These are phyloP conservation scores for Cardamine occulta DNA, from an alignment of 345 rosid genomes.

Conservation along the genomic window DNA sequence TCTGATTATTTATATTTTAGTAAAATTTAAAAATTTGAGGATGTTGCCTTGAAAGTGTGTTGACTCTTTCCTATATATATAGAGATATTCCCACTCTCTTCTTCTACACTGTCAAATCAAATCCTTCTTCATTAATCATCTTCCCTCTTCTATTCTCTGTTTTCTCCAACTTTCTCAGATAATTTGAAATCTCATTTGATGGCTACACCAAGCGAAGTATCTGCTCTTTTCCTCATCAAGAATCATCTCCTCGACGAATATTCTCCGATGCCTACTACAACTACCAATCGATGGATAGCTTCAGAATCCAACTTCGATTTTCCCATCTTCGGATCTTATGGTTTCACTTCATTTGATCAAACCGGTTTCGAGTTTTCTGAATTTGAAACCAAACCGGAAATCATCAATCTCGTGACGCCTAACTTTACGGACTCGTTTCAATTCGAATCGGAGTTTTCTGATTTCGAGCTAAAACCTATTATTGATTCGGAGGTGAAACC, in stretches of 20 bases:
- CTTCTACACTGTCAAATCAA: conserved; percentile 36
- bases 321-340: conserved; percentile 28
- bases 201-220: conserved; percentile 49
- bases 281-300: conserved; percentile 32
- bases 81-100: conserved; percentile 14
- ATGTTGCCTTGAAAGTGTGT: conserved; percentile 34
- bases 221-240: conserved; percentile 56
- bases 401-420: conserved; percentile 46
- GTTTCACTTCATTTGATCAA: conserved; percentile 28
- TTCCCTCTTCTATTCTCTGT: conserved; percentile 10
- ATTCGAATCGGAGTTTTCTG: conserved; percentile 41
- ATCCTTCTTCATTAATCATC: not conserved
- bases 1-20: not conserved
- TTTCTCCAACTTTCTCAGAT: not conserved
- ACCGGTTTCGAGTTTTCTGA: conserved; percentile 36
- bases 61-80: conserved; percentile 29
- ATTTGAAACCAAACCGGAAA: conserved; percentile 52
- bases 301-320: conserved; percentile 42
- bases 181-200: conserved; percentile 7
- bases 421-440: conserved; percentile 7
- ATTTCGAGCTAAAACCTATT: not conserved
- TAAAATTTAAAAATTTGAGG: not conserved
- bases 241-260: conserved; percentile 60
- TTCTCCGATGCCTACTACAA: conserved; percentile 41
- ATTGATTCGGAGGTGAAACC: conserved; percentile 13